Base-by-base conservation (phyloP, 495 filamentous ascomycete genomes). In the Xylaria palmicola region DNA sequence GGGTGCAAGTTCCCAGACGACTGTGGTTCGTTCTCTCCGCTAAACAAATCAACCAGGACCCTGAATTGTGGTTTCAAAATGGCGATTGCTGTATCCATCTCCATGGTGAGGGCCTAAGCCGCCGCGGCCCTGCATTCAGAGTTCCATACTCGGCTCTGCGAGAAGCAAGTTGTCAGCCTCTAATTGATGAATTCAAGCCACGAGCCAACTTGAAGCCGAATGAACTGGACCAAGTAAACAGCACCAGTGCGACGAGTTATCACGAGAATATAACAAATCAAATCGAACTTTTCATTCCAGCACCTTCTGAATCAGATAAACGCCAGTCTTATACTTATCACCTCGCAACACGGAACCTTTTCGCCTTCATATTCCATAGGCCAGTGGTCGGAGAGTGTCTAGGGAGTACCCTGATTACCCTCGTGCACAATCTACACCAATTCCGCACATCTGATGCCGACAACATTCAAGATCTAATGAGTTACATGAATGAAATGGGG, bases 71-170 rank as follows among this genome's bases (percentile, higher is more conserved):
- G 85, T 78, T 76, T 69, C 73, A 77, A 0, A 71, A 83, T 56
- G 87, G 84, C 10, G 82, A 89, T 67, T 90, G 87, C 62, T 72
- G 82, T 1, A 77, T 90, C 1, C 76, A 88, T 69, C 75, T 90
- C 5, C 85, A 89, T 56, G 79, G 70, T 6, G 74, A 74, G 58
- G 85, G 86, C 4, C 81, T 83, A 43, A 88, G 86, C 7, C 77
- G 75, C 56, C 72, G 85, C 65, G 83, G 85, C 0, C 82, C 87
- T 30, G 80, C 87, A 15, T 83, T 90, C 62, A 79, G 79, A 43
- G 72, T 90, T 4, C 78, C 78, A 8, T 81, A 84, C 56, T 68
- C 70, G 17, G 74, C 72, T 15, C 68, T 87, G 24, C 74, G 83
- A 2, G 60, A 79, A n/a, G 75, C 73, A 26, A 72, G 77, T 27